phyloP scores from a whole-genome alignment of 2,329 filamentous ascomycete species.

The Cordyceps tenuipes region DNA sequence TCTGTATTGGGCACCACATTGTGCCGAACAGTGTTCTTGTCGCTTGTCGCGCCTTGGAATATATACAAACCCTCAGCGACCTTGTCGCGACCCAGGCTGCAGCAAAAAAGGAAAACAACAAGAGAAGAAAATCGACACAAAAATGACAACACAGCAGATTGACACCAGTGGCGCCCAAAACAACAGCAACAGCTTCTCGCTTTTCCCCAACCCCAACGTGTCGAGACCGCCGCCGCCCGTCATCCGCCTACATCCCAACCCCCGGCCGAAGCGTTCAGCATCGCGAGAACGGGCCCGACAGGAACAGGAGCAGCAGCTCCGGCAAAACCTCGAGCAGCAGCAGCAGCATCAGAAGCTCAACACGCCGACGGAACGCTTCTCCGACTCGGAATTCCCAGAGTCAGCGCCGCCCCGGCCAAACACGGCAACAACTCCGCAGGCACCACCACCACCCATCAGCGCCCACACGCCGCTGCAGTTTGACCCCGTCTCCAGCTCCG shows the following conservation, averaged over 20 bases:
- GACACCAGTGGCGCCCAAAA: background rate
- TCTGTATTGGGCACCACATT: background rate
- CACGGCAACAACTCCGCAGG: constrained; percentile 23
- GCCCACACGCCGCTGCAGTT: constrained; percentile 21
- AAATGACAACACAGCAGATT: constrained; percentile 32
- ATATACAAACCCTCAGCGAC: background rate
- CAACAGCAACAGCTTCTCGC: constrained; percentile 41
- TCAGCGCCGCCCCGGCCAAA: constrained; percentile 21
- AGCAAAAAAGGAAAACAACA: background rate
- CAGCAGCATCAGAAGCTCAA: background rate
- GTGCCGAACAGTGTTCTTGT: background rate
- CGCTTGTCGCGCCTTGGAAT: background rate
- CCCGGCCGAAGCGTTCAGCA: constrained; percentile 30
- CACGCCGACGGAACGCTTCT: constrained; percentile 12
- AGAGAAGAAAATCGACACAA: background rate
- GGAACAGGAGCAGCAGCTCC: constrained; percentile 2
- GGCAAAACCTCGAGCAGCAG: constrained; percentile 16
- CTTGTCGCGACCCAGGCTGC: background rate
- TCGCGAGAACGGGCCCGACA: constrained; percentile 24
- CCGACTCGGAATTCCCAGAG: constrained; percentile 12
- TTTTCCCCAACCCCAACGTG: constrained; percentile 45
- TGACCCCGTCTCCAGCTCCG: constrained; percentile 16
- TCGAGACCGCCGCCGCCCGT: constrained; percentile 29
- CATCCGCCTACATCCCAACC: constrained; percentile 30
- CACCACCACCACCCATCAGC: constrained; percentile 8